These are phyloP conservation scores for Tylopilus cervinicoccineus DNA, from an alignment of 768 basidiomycete genomes.

Conservation along the genomic window DNA sequence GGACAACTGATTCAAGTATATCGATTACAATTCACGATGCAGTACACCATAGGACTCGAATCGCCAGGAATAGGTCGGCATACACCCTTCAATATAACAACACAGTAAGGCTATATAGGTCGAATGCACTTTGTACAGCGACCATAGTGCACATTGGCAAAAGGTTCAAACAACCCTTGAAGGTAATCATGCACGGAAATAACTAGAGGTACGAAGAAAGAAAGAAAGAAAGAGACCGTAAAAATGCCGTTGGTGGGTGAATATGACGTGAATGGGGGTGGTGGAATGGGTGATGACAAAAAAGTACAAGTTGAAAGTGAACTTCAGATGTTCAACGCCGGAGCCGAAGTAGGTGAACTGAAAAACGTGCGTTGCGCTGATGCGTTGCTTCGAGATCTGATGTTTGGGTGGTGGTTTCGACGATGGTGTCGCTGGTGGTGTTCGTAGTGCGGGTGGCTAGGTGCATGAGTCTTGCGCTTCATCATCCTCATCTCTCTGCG, in stretches of 20 bases:
- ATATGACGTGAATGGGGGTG: constrained; percentile 8
- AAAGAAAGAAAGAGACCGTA: not conserved
- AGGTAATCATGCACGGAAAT: constrained; percentile 16
- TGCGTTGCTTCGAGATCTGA: constrained; percentile 52
- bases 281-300: constrained; percentile 5
- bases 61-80: constrained; percentile 1
- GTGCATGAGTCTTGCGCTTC: constrained; percentile 54
- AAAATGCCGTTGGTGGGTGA: constrained; percentile 14
- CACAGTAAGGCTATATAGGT: constrained; percentile 1
- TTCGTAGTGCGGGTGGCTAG: constrained; percentile 35
- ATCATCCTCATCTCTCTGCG: constrained; percentile 64
- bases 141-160: constrained; percentile 1
- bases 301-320: constrained; percentile 20
- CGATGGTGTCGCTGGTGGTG: constrained; percentile 48
- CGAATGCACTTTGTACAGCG: constrained; percentile 8
- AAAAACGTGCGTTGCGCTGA: constrained; percentile 49
- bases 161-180: not conserved
- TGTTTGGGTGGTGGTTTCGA: constrained; percentile 60
- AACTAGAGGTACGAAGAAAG: constrained; percentile 20
- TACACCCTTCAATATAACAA: constrained; percentile 19
- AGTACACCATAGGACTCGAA: not conserved
- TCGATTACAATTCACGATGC: no score
- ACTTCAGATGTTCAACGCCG: constrained; percentile 26
- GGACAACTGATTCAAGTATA: no score
- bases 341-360: constrained; percentile 32